phyloP scores from a whole-genome alignment of 2,329 filamentous ascomycete species.

The Colletotrichum noveboracense region DNA sequence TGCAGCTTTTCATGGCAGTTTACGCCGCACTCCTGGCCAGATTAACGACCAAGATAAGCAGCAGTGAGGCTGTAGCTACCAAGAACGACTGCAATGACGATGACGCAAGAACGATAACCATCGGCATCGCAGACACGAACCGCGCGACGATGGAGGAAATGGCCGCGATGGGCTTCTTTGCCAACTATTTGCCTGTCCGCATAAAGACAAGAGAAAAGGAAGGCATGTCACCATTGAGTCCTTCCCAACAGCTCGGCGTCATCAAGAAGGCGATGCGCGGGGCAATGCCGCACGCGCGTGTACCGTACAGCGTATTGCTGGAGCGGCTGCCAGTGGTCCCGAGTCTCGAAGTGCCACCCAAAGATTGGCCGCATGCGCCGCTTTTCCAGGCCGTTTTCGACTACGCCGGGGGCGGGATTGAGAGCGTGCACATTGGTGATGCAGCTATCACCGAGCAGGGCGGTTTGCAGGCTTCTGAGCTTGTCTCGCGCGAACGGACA shows the following conservation, averaged over 20 bases:
- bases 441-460: neutral
- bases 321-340: neutral
- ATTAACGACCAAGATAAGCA: neutral
- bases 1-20: neutral
- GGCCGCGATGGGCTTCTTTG: slow-evolving; percentile 46
- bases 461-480: neutral
- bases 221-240: neutral
- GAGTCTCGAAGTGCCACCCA: neutral
- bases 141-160: slow-evolving; percentile 33
- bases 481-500: neutral
- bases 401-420: neutral
- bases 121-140: slow-evolving; percentile 55
- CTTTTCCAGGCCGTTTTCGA: slow-evolving; percentile 4
- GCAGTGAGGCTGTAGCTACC: neutral
- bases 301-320: neutral
- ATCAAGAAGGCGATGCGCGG: neutral
- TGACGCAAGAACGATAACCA: slow-evolving; percentile 21
- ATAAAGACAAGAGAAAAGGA: slow-evolving; percentile 30
- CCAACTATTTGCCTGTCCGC: slow-evolving; percentile 53
- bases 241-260: neutral
- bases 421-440: neutral
- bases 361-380: neutral
- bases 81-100: neutral
- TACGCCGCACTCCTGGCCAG: neutral
- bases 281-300: neutral